A percentile compares a stretch with the other conserved stretches of the same genome.
phyloP scores from a whole-genome alignment of 1,284 basidiomycete species.

The Tremellales sp. region DNA sequence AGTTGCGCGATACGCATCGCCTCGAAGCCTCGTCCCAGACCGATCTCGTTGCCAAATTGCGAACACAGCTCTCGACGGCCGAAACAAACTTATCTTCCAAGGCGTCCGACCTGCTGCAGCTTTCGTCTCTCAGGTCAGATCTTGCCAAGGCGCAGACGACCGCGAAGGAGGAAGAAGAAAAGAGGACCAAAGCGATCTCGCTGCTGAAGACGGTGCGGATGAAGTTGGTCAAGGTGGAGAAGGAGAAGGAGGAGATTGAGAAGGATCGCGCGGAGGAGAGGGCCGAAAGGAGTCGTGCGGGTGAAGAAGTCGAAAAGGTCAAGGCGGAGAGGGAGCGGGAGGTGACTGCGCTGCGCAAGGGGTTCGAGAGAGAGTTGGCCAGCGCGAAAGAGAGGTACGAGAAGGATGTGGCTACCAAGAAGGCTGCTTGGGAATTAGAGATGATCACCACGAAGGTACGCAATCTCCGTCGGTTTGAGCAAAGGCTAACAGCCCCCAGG shows the following conservation, averaged over 20 bases:
- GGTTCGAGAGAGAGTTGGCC: conserved; percentile 72
- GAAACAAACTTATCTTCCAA: conserved; percentile 56
- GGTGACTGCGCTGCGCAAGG: conserved; percentile 60
- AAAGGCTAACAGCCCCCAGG: conserved; percentile 50
- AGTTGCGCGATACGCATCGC: conserved; percentile 74
- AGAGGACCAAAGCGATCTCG: conserved; percentile 85
- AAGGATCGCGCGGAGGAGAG: conserved; percentile 62
- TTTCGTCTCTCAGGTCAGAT: conserved; percentile 60
- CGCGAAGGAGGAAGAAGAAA: conserved; percentile 90
- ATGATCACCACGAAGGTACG: conserved; percentile 67
- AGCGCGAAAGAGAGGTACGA: conserved; percentile 64
- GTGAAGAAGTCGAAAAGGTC: conserved; percentile 46
- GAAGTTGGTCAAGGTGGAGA: conserved; percentile 87
- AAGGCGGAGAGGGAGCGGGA: conserved; percentile 67
- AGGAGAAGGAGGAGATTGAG: conserved; percentile 72
- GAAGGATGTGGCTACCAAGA: conserved; percentile 63
- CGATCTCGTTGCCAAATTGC: conserved; percentile 66
- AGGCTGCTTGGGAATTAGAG: conserved; percentile 72
- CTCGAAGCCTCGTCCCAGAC: conserved; percentile 71
- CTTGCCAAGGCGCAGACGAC: conserved; percentile 58
- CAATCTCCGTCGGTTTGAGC: conserved; percentile 2
- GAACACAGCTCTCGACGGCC: conserved; percentile 63
- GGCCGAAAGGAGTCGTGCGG: conserved; percentile 55
- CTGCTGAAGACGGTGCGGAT: conserved; percentile 86
- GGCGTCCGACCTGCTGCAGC: conserved; percentile 54